Evolutionary conservation across 305 asterid species (phyloP).

Genomic region (Fraxinus baroniana): DNA sequence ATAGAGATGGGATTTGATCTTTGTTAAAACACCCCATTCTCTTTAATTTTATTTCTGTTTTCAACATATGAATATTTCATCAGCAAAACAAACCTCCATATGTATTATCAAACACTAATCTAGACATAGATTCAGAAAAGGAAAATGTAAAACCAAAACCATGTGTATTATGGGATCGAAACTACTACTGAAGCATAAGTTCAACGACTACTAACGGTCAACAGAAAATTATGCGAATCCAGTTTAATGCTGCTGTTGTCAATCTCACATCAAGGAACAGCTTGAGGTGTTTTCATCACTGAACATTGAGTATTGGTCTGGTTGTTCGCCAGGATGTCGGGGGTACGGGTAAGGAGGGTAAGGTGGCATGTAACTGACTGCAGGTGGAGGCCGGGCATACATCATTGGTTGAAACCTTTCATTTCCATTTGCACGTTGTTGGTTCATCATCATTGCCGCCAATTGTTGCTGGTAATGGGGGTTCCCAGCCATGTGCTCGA

Average conservation of each 20-base stretch:
- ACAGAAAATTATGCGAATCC: conserved; percentile 7
- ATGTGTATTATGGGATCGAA: conserved; percentile 45
- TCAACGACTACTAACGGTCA: conserved; percentile 1
- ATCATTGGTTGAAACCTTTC: conserved; percentile 77
- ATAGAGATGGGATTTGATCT: conserved; percentile 10
- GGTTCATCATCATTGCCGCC: conserved; percentile 76
- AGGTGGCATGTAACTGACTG: conserved; percentile 60
- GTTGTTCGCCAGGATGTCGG: conserved; percentile 49
- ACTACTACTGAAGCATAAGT: conserved; percentile 27
- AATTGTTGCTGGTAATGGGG: conserved; percentile 52
- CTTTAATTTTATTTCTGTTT: conserved; percentile 39
- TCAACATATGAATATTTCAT: conserved; percentile 51
- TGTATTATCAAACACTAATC: conserved; percentile 42
- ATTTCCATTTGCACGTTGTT: conserved; percentile 52
- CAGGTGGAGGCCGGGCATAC: conserved; percentile 70
- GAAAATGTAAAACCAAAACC: conserved; percentile 34
- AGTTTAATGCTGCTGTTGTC: background rate
- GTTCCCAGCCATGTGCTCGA: conserved; percentile 31
- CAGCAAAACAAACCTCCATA: conserved; percentile 27
- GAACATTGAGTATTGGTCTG: conserved; percentile 60
- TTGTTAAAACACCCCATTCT: conserved; percentile 29
- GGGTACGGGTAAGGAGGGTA: conserved; percentile 43
- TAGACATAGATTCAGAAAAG: conserved; percentile 33
- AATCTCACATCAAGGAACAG: conserved; percentile 66
- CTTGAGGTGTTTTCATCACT: conserved; percentile 82